These are phyloP conservation scores for Eugenia klotzschiana DNA, from an alignment of 441 rosid genomes.

Conservation along the genomic window DNA sequence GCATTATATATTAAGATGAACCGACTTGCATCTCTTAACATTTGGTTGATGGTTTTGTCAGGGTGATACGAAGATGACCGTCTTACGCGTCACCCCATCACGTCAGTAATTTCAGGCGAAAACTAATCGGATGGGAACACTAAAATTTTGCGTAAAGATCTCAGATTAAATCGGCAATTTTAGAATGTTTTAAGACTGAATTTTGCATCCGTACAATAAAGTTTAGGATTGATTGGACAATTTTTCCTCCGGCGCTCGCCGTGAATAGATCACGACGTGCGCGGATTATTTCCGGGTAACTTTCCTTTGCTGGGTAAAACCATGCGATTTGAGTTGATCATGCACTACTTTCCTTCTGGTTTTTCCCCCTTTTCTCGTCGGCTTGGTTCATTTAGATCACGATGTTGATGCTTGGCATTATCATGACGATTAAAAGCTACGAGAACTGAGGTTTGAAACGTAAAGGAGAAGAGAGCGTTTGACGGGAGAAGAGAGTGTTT, in stretches of 20 bases:
- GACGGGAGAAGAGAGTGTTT: neutral
- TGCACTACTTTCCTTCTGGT: neutral
- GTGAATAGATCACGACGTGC: neutral
- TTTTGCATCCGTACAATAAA: fast-evolving
- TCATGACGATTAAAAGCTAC: neutral
- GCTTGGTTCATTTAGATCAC: neutral
- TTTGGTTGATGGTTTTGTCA: neutral
- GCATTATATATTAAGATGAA: neutral
- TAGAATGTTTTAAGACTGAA: neutral
- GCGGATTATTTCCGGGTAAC: neutral
- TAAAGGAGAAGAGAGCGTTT: neutral
- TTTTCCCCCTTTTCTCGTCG: neutral
- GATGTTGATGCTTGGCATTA: neutral
- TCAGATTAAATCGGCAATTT: fast-evolving
- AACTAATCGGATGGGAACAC: fast-evolving
- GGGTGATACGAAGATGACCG: fast-evolving
- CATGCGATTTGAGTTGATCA: neutral
- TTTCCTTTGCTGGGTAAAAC: neutral
- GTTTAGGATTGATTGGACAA: fast-evolving
- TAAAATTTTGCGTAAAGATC: neutral
- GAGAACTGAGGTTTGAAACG: neutral
- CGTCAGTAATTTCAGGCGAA: fast-evolving
- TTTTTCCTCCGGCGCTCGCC: fast-evolving
- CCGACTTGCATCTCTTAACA: neutral
- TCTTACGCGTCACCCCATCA: fast-evolving